Evolutionary conservation across 805 yeast genomes (phyloP), one percentile per base, ranked within the genome.

Genomic region (Suhomyces sp.): DNA sequence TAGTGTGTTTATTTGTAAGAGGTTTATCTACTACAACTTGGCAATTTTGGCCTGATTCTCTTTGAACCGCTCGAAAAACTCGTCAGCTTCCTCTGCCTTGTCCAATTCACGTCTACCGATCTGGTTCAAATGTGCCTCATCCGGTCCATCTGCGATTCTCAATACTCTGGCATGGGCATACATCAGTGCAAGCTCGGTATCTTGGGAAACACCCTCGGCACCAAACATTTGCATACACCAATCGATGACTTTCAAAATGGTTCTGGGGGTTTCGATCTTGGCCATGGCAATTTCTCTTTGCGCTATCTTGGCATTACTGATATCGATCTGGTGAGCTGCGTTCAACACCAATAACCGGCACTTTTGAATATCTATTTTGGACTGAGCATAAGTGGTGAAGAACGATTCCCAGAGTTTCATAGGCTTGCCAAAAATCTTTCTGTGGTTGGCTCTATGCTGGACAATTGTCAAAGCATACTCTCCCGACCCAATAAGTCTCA

Each of bases 81-180:
- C 64, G 53, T 76, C 77, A 44, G 70, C 72, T n/a, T 54, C 51
- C 2, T 60, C 56, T 47, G 72, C 73, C 40, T 61, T 62, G 58
- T 76, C 77, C 10, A 72, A 66, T 52, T 77, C 80, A 43, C 69
- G 63, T 53, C 81, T 74, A 6, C 82, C 86, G 56, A 84, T 69
- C 66, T 83, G 87, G 53, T 69, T 68, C 62, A 81, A 67, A 62
- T 84, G 86, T 3, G 84, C 85, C 63, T 83, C 87, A 68, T 83
- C 87, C 2, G 88, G 88, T 10, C 87, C 87, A 63, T 84, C 88
- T 13, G 87, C 87, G 51, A 83, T 80, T 55, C 87, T 69, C 51
- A 83, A 73, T 43, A 84, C 81, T 62, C 88, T 73, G 45, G 77
- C 69, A 51, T 66, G 64, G 21, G 81, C 80, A 66, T 78, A 84